phyloP scores from a whole-genome alignment of 1,139 yeast species.

The Hansenula anomala region DNA sequence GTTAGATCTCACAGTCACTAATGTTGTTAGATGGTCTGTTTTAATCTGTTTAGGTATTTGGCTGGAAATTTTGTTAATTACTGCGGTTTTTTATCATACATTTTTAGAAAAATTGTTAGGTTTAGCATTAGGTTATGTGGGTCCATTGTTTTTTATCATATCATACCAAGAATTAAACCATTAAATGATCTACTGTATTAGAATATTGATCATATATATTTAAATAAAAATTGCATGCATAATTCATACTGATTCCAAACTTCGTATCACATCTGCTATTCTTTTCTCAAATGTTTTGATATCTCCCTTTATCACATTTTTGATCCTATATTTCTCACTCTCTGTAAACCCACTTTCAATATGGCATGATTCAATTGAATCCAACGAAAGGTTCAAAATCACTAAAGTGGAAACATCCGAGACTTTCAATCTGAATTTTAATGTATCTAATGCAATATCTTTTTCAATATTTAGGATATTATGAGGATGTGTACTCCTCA shows the following conservation, averaged over 20 bases:
- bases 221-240: neutral
- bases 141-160: slow-evolving; percentile 33
- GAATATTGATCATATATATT: neutral
- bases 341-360: slow-evolving; percentile 16
- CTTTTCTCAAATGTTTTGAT: slow-evolving; percentile 9
- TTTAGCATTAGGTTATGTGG: slow-evolving; percentile 37
- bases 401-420: slow-evolving; percentile 8
- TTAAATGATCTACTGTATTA: slow-evolving; percentile 15
- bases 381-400: slow-evolving; percentile 11
- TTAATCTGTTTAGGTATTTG: slow-evolving; percentile 30
- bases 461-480: slow-evolving; percentile 14
- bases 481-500: slow-evolving; percentile 3
- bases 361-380: slow-evolving; percentile 12
- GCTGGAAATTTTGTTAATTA: slow-evolving; percentile 43
- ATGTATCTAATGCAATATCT: slow-evolving; percentile 14
- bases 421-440: slow-evolving; percentile 13
- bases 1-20: slow-evolving; percentile 2
- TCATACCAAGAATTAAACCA: slow-evolving; percentile 16
- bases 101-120: slow-evolving; percentile 52
- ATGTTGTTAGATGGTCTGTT: slow-evolving; percentile 7
- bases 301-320: slow-evolving; percentile 13
- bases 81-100: slow-evolving; percentile 63
- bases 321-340: slow-evolving; percentile 11
- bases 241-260: slow-evolving; percentile 3
- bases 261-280: slow-evolving; percentile 13